Base-by-base conservation (phyloP, 257 asterid species). In the Lavandula angustifolia region DNA sequence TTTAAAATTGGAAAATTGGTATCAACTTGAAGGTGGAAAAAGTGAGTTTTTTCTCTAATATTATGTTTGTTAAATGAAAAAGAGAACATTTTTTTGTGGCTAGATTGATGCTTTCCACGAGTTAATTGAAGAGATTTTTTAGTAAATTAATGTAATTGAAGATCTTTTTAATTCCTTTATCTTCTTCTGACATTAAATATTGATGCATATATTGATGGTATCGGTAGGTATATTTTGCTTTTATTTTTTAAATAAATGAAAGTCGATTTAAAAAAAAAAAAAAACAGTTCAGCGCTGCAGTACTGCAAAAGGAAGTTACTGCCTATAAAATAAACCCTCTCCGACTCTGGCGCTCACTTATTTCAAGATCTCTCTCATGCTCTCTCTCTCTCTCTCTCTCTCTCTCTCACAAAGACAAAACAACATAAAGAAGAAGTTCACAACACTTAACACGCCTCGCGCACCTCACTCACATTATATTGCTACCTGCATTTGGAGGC, bases 271-370 rank as follows among this genome's bases (percentile, higher is more conserved):
- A 0, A 2, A 63, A 55, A 54, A 37, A n/a, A 54, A n/a, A 6
- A 55, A 13, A 13, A 4, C 12, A 13, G 38, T 10, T 7, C 17
- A 22, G 27, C n/a, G 16, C 16, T 10, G 10, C 8, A 4, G 38
- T 5, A 3, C 0, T 5, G 29, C 27, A 49, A 61, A 10, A 60
- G 43, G 57, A 49, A 14, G 17, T 62, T 43, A 64, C 60, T 42
- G 48, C 57, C 73, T 46, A 57, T 66, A 65, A 65, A 65, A 3
- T 52, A 61, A 48, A 8, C 40, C 64, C 2, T 12, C 46, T 10
- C 64, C 44, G 60, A 33, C 60, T 33, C 73, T 66, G 73, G 73
- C 78, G 73, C 73, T 73, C 55, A 54, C 66, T 42, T 47, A 60
- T 59, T 73, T 73, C 66, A 67, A 73, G 29, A 60, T 65, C 61